phyloP scores from a whole-genome alignment of 2,329 filamentous ascomycete species.

The Aspergillus novoparasiticus region DNA sequence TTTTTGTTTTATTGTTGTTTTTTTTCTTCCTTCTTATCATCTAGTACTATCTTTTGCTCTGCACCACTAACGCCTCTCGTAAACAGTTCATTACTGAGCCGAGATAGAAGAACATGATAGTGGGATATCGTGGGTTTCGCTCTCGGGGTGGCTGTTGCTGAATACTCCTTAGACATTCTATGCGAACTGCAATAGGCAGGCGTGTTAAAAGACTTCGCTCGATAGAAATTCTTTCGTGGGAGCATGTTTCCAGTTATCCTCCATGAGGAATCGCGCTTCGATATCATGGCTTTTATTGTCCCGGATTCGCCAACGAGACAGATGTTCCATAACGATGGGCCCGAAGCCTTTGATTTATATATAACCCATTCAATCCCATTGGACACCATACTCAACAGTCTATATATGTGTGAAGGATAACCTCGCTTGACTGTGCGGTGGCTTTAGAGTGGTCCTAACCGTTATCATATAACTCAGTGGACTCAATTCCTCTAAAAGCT shows the following conservation, averaged over 20 bases:
- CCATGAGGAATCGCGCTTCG: not conserved
- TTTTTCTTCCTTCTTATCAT: too few species aligned
- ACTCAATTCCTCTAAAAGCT: not conserved
- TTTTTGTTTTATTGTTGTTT: too few species aligned
- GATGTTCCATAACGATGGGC: too few species aligned
- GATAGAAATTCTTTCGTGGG: not conserved
- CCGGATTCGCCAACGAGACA: not conserved
- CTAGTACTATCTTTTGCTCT: too few species aligned
- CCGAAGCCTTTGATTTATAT: not conserved
- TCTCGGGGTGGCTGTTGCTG: not conserved
- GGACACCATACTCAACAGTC: not conserved
- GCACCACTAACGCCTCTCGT: too few species aligned
- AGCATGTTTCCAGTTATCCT: not conserved
- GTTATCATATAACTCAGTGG: not conserved
- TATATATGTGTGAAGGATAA: not conserved
- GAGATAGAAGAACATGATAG: too few species aligned
- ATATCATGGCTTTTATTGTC: not conserved
- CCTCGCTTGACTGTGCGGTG: not conserved
- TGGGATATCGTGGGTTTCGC: too few species aligned
- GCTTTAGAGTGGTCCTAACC: not conserved
- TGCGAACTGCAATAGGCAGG: not conserved
- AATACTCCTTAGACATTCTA: not conserved
- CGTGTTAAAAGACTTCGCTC: not conserved
- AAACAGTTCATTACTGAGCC: too few species aligned
- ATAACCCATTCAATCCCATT: not conserved